Percentiles rank a stretch among this genome's conserved stretches.
Evolutionary conservation across 139 green algal species (phyloP).

Genomic region (Chlorella sp.): DNA sequence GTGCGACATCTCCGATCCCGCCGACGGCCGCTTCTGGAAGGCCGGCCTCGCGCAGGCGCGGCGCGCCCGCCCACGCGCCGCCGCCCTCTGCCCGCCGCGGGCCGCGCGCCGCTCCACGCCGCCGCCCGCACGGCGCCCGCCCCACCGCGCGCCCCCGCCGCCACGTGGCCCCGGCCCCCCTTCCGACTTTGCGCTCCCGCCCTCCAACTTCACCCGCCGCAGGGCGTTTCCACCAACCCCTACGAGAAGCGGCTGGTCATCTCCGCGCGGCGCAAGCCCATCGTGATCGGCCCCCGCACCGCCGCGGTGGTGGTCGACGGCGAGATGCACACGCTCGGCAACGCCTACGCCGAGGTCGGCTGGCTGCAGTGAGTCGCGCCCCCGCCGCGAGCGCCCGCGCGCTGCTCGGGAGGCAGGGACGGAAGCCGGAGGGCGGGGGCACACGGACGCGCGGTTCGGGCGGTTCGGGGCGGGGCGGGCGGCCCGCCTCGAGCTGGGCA

Average conservation of each 20-base stretch:
- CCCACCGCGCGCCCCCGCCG: no score
- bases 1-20: constrained; percentile 32
- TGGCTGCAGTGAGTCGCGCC: constrained; percentile 29
- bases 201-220: no score
- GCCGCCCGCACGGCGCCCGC: no score
- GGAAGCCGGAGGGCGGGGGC: not conserved
- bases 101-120: no score
- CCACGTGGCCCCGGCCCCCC: no score
- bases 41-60: constrained; percentile 39
- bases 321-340: constrained; percentile 43
- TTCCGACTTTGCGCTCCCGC: no score
- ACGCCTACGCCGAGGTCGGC: constrained; percentile 26
- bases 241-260: constrained; percentile 34
- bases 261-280: constrained; percentile 38
- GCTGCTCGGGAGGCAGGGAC: not conserved
- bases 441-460: no score
- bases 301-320: constrained; percentile 36
- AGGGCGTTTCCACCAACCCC: constrained; percentile 36
- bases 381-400: not conserved
- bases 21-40: constrained; percentile 45
- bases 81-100: no score
- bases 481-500: no score
- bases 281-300: constrained; percentile 28
- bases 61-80: no score
- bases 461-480: no score